A percentile compares a stretch with the other conserved stretches of the same genome.
phyloP scores from a whole-genome alignment of 176 grass and related monocot genomes.

The Rhynchospora tenuis region DNA sequence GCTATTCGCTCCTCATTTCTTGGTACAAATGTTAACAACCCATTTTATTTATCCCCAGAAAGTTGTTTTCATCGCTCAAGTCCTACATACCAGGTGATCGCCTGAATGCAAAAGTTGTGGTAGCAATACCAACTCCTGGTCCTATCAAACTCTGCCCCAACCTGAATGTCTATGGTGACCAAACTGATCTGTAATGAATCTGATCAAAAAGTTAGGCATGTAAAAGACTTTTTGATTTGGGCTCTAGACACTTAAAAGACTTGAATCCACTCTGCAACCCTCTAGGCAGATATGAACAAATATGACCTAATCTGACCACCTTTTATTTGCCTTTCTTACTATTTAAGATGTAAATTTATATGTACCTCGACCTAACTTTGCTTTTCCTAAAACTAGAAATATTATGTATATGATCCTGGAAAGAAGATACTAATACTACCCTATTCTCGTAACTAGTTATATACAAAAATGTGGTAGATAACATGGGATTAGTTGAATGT shows the following conservation, averaged over 20 bases:
- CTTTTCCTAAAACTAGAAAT: not conserved
- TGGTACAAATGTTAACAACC: slow-evolving; percentile 40
- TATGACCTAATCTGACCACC: not conserved
- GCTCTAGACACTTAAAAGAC: not conserved
- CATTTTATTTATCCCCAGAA: not conserved
- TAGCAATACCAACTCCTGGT: not conserved
- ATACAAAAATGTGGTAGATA: not conserved
- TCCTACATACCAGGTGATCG: not conserved
- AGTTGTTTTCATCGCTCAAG: not conserved
- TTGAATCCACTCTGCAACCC: not conserved
- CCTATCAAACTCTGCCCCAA: not conserved
- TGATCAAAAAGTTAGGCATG: not conserved
- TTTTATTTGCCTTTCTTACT: not conserved
- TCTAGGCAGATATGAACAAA: not conserved
- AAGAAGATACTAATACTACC: not conserved
- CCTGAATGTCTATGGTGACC: not conserved
- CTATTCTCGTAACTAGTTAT: not conserved
- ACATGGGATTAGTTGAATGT: not conserved
- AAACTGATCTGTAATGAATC: not conserved
- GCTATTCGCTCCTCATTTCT: slow-evolving; percentile 90
- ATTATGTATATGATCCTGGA: not conserved
- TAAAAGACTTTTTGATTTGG: not conserved
- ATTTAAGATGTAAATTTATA: not conserved
- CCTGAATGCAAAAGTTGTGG: not conserved
- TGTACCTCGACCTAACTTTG: not conserved